Evolutionary conservation across 345 rosid genomes (phyloP), one percentile per base, ranked within the genome.

Genomic region (Gossypium rotundifolium): DNA sequence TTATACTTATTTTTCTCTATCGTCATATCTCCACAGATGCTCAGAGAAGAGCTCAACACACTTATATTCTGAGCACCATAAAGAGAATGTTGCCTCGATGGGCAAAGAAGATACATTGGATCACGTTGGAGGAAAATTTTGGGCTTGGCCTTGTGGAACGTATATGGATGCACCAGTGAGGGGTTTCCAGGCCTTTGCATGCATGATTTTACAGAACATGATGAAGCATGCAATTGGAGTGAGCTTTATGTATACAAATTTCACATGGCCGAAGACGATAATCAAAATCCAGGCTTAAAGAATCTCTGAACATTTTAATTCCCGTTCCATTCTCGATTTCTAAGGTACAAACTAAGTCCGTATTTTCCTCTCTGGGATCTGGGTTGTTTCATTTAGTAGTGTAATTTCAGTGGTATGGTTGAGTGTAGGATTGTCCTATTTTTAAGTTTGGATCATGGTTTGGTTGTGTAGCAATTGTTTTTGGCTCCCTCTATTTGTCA

Each of bases 101-200:
- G 70, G 65, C 58, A 22, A 59, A 73, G 51, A 74, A 23, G 75
- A 72, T 9, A 54, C 78, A 58, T 66, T 17, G 42, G 52, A 70
- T 33, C 22, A 46, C 46, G 38, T 61, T 60, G 75, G 76, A 58
- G 65, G 48, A 76, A 63, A 49, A 48, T 73, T 73, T 67, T 2
- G 42, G 70, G 75, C 55, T 70, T 76, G 74, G 80, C 71, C 73
- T 63, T 68, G 40, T 17, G 13, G 33, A 45, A 33, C 23, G 44
- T 71, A 48, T 9, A 57, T 57, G 44, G 72, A 48, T 79, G 27
- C 63, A 61, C 29, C 23, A 48, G 75, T 51, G 72, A 76, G 40
- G 70, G 63, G 66, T 58, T 14, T 68, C 42, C 42, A 54, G 70
- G 80, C 58, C 77, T 23, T 57, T 61, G 65, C 66, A 65, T 82